Conservation (phyloP, 805 yeast genomes). For the Hemisphaericaspora nanyangensis region DNA sequence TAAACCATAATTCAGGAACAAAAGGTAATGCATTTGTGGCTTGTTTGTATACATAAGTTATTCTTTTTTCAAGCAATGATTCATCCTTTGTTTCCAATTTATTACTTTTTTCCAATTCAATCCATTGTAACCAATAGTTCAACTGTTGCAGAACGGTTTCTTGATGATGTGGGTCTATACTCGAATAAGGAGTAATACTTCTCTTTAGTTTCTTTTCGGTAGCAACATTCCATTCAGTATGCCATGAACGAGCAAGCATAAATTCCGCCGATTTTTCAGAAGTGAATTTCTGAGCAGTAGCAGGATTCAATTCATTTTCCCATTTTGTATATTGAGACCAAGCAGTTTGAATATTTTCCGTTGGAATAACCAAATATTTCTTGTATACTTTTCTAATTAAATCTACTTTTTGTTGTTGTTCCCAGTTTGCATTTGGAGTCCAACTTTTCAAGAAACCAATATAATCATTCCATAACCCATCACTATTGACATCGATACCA, state of each 20-base stretch:
- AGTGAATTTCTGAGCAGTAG: slow-evolving; percentile 80
- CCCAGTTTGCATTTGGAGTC: slow-evolving; percentile 80
- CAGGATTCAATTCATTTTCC: slow-evolving; percentile 71
- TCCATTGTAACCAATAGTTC: slow-evolving; percentile 67
- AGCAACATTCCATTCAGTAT: slow-evolving; percentile 64
- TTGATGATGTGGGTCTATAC: slow-evolving; percentile 16
- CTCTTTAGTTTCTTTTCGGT: slow-evolving; percentile 48
- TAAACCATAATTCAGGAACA: slow-evolving; percentile 76
- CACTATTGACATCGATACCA: slow-evolving; percentile 72
- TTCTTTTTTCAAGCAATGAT: slow-evolving; percentile 45
- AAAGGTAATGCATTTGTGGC: slow-evolving; percentile 59
- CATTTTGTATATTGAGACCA: slow-evolving; percentile 82
- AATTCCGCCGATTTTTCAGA: slow-evolving; percentile 79
- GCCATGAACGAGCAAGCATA: slow-evolving; percentile 80
- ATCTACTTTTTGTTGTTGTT: slow-evolving; percentile 77
- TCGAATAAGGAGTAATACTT: slow-evolving; percentile 26
- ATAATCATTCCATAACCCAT: slow-evolving; percentile 77
- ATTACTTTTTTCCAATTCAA: slow-evolving; percentile 73
- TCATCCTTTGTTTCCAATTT: slow-evolving; percentile 57
- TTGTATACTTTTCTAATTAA: slow-evolving; percentile 70
- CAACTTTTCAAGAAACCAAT: slow-evolving; percentile 72
- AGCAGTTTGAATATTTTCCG: slow-evolving; percentile 64
- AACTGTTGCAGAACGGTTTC: slow-evolving; percentile 39
- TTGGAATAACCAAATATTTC: slow-evolving; percentile 70
- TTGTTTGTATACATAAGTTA: slow-evolving; percentile 69